phyloP scores from a whole-genome alignment of 139 green algal genomes.

The Volvox africanus region DNA sequence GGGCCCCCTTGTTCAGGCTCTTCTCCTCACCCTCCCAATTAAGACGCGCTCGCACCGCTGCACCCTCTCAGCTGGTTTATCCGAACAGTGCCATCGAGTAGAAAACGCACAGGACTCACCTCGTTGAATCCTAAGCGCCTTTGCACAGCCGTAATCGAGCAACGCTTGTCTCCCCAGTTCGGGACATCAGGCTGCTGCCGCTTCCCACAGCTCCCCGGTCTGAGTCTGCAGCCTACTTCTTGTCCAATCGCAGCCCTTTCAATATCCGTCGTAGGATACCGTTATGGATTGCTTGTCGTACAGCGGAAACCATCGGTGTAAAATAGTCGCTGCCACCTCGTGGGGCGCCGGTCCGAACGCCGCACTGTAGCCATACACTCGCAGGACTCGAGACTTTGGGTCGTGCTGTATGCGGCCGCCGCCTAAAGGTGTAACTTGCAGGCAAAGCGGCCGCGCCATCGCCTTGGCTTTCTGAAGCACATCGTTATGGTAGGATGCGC shows the following conservation, averaged over 20 bases:
- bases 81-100: no score
- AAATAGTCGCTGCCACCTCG: slow-evolving; percentile 75
- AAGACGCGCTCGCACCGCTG: no score
- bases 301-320: slow-evolving; percentile 70
- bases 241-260: neutral
- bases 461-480: slow-evolving; percentile 64
- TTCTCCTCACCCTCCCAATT: no score
- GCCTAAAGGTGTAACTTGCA: slow-evolving; percentile 66
- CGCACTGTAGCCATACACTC: slow-evolving; percentile 82
- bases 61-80: no score
- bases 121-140: no score
- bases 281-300: slow-evolving; percentile 64
- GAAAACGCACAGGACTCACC: no score
- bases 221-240: no score
- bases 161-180: no score
- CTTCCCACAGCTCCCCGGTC: no score
- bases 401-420: slow-evolving; percentile 83
- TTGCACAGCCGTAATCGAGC: no score
- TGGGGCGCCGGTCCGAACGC: slow-evolving; percentile 87
- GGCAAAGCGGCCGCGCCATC: neutral
- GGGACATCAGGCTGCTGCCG: no score
- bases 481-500: slow-evolving; percentile 83
- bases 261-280: slow-evolving; percentile 86
- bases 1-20: no score
- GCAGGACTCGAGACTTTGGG: neutral